Evolutionary conservation across 1,139 yeast species (phyloP).

Genomic region (Saccharomyces uvarum): DNA sequence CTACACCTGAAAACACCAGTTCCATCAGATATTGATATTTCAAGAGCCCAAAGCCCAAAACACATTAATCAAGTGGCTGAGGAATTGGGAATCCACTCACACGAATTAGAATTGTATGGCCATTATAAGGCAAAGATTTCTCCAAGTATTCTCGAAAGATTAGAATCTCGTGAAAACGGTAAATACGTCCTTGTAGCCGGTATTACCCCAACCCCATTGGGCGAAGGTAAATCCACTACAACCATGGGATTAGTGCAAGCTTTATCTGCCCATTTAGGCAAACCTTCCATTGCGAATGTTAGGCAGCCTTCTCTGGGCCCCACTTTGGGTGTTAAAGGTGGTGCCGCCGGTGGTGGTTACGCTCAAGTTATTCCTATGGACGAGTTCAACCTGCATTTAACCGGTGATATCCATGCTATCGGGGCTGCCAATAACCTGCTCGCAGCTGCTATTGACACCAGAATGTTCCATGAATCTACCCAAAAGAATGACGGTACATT

Average conservation of each 20-base stretch:
- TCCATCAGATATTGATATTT: slow-evolving; percentile 70
- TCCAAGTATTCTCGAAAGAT: slow-evolving; percentile 50
- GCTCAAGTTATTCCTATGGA: slow-evolving; percentile 85
- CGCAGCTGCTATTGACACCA: slow-evolving; percentile 78
- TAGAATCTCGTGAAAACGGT: slow-evolving; percentile 55
- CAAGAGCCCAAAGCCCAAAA: slow-evolving; percentile 66
- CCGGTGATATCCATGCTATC: slow-evolving; percentile 81
- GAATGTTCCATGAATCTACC: slow-evolving; percentile 73
- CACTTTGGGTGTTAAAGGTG: slow-evolving; percentile 81
- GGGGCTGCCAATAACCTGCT: slow-evolving; percentile 71
- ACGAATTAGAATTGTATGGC: slow-evolving; percentile 66
- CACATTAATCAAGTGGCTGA: slow-evolving; percentile 54
- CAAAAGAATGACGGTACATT: slow-evolving; percentile 58
- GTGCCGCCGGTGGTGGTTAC: slow-evolving; percentile 86
- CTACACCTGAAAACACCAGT: slow-evolving; percentile 49
- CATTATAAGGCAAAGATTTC: slow-evolving; percentile 69
- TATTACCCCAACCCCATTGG: slow-evolving; percentile 75
- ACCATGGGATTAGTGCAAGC: slow-evolving; percentile 78
- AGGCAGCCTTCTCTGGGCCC: slow-evolving; percentile 89
- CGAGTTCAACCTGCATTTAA: slow-evolving; percentile 76
- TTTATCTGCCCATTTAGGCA: slow-evolving; percentile 63
- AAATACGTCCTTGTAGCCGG: slow-evolving; percentile 70
- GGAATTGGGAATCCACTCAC: slow-evolving; percentile 55
- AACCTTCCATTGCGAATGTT: slow-evolving; percentile 67
- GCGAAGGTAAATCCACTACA: slow-evolving; percentile 78